Conservation (phyloP, 2,329 filamentous ascomycete species). For the Ceratocystis papillata region DNA sequence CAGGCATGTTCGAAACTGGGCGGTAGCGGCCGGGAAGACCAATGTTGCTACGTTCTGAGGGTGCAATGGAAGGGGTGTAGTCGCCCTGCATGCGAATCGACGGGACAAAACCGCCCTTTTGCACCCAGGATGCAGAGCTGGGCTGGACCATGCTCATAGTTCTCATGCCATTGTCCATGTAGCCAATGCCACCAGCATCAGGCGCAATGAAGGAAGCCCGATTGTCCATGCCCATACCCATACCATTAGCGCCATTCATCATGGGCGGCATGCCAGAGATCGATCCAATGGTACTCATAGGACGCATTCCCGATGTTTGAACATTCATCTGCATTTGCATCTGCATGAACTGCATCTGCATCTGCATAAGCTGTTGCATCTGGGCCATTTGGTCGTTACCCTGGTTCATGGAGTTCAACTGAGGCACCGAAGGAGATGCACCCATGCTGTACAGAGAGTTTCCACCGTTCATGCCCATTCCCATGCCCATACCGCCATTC, state of each 20-base stretch:
- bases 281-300: slow-evolving; percentile 19
- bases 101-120: slow-evolving; percentile 39
- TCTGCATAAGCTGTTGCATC: slow-evolving; percentile 44
- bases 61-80: slow-evolving; percentile 85
- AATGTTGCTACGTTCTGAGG: slow-evolving; percentile 88
- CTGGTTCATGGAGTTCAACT: slow-evolving; percentile 26
- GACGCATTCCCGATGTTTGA: slow-evolving; percentile 20
- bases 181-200: slow-evolving; percentile 38
- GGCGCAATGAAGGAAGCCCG: slow-evolving; percentile 41
- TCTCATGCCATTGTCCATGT: slow-evolving; percentile 42
- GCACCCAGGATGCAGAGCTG: slow-evolving; percentile 46
- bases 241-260: slow-evolving; percentile 41
- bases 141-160: slow-evolving; percentile 81
- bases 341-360: slow-evolving; percentile 81
- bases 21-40: slow-evolving; percentile 84
- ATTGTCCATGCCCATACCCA: slow-evolving; percentile 33
- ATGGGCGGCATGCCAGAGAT: slow-evolving; percentile 45
- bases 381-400: slow-evolving; percentile 29
- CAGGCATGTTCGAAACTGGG: slow-evolving; percentile 61
- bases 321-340: slow-evolving; percentile 80
- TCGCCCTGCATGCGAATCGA: slow-evolving; percentile 43
- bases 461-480: slow-evolving; percentile 17
- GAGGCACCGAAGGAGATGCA: slow-evolving; percentile 27
- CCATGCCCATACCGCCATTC: slow-evolving; percentile 19
- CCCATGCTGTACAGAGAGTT: slow-evolving; percentile 25